phyloP scores from a whole-genome alignment of 2,329 filamentous ascomycete genomes.

The Pseudopyricularia cyperi region DNA sequence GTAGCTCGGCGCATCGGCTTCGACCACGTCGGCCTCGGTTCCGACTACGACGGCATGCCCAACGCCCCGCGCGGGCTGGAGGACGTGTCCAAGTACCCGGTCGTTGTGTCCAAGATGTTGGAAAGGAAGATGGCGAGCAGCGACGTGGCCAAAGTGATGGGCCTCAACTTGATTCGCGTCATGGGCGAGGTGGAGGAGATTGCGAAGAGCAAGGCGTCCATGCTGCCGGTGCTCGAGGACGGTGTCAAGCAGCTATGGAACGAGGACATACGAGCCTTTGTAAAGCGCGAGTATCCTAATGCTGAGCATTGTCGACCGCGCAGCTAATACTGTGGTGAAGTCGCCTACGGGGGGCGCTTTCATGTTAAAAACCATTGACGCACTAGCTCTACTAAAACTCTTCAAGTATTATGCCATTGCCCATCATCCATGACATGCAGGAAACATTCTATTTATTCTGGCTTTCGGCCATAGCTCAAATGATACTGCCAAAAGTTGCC shows the following conservation, averaged over 20 bases:
- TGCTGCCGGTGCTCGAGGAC: background rate
- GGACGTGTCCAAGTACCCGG: constrained; percentile 74
- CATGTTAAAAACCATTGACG: too few species aligned
- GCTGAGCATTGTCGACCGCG: background rate
- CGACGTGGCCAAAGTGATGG: constrained; percentile 65
- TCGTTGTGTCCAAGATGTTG: constrained; percentile 63
- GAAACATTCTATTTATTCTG: too few species aligned
- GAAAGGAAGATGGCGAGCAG: constrained; percentile 58
- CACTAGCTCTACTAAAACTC: too few species aligned
- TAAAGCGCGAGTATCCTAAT: background rate
- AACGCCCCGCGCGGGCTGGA: constrained; percentile 60
- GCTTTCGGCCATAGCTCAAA: too few species aligned
- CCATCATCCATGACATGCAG: too few species aligned
- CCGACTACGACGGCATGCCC: constrained; percentile 74
- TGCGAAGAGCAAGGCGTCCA: background rate
- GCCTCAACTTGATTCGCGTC: constrained; percentile 70
- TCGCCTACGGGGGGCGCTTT: too few species aligned
- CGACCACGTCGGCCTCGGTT: constrained; percentile 76
- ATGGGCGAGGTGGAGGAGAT: too few species aligned
- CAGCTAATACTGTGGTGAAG: too few species aligned
- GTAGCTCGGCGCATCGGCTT: constrained; percentile 77
- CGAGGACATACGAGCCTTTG: background rate
- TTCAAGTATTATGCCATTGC: too few species aligned
- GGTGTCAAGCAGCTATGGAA: background rate
- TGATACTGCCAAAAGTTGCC: too few species aligned